phyloP scores from a whole-genome alignment of 2,329 filamentous ascomycete species.

The Botrytis squamosa region DNA sequence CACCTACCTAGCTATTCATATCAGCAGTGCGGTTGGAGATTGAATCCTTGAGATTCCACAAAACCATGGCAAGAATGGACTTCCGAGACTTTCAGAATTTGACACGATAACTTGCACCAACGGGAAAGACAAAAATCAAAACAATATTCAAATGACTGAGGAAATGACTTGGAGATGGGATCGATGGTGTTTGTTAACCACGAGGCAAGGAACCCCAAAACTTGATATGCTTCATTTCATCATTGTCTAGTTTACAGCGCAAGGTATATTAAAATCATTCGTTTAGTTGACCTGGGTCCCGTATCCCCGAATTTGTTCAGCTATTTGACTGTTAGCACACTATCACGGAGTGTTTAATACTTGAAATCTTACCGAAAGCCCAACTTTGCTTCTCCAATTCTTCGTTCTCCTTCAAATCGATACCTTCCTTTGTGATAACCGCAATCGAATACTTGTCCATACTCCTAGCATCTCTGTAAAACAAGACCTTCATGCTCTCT shows the following conservation, averaged over 20 bases:
- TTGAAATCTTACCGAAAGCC: slow-evolving; percentile 62
- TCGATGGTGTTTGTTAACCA: neutral
- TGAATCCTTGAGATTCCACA: neutral
- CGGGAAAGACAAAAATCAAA: neutral
- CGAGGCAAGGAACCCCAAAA: slow-evolving; percentile 8
- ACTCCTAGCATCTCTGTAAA: slow-evolving; percentile 93
- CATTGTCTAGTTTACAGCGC: slow-evolving; percentile 37
- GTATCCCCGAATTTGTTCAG: slow-evolving; percentile 90
- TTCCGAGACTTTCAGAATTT: neutral
- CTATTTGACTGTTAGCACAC: slow-evolving; percentile 44
- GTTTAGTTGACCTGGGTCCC: slow-evolving; percentile 70
- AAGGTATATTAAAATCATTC: slow-evolving; percentile 20
- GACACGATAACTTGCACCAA: neutral
- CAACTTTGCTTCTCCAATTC: slow-evolving; percentile 94
- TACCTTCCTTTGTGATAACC: slow-evolving; percentile 82
- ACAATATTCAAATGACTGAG: neutral
- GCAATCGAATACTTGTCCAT: slow-evolving; percentile 90
- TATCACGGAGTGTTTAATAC: neutral
- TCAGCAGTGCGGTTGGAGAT: neutral
- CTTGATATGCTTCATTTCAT: slow-evolving; percentile 31
- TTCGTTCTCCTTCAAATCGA: slow-evolving; percentile 80
- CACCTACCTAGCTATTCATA: neutral
- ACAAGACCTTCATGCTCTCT: slow-evolving; percentile 98
- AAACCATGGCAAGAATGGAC: neutral
- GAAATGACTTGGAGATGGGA: neutral